Evolutionary conservation across 2,329 filamentous ascomycete species (phyloP), one percentile per base, ranked within the genome.

Genomic region (Fusarium poae): DNA sequence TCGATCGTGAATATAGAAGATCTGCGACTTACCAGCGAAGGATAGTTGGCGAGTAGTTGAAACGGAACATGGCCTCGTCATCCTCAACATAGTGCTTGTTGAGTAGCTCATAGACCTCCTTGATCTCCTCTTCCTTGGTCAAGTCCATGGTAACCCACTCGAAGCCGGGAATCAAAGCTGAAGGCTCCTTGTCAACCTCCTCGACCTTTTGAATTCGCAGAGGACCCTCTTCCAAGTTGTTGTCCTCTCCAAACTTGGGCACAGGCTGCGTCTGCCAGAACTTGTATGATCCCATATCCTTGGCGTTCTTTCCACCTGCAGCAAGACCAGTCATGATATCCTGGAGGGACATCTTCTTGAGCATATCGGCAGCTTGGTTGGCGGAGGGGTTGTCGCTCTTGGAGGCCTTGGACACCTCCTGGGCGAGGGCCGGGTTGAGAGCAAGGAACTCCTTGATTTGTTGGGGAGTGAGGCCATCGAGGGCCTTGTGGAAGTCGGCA

Each of bases 211-310:
- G 92, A 20, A 90, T 82, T 81, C 91, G 92, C 77, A 99, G 92
- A 0, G 94, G 93, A 0, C 96, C 96, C 74, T 98, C 94, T 67
- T 89, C 84, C 49, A 89, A 82, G 48, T 84, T 81, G 16, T 76
- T 73, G 62, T 84, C 79, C 78, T 90, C 83, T 74, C 87, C 90
- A 76, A 98, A 97, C 76, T 90, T 91, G 51, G 92, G 92, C 62
- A 99, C 96, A 1, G 96, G 96, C 80, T 99, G 96, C 46, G 96
- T 99, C 79, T 93, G 90, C 96, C 96, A 99, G 83, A 99, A 99
- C 81, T 97, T 97, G 86, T 98, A 97, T 61, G 91, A 92, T 9
- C 91, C 94, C 93, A 97, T 97, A 77, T 97, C 94, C 83, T 97
- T 97, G 73, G 89, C 90, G 76, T 97, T 97, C 85, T 96, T 97